Percentiles rank a stretch among this genome's conserved stretches.
phyloP scores from a whole-genome alignment of 208 protist species.

The Trypanosoma mega region DNA sequence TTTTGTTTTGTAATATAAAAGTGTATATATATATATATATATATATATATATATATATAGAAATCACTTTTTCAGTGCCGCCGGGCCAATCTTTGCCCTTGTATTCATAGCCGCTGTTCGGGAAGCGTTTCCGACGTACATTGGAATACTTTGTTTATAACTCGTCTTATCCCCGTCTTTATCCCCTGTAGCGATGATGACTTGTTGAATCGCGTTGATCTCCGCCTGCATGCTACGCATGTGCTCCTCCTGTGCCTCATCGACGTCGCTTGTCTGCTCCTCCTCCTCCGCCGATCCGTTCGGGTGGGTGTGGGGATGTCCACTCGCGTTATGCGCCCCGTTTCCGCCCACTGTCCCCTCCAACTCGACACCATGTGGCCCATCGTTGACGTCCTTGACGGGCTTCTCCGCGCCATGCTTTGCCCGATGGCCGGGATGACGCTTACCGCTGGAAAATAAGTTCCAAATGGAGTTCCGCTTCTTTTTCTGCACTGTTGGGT shows the following conservation, averaged over 20 bases:
- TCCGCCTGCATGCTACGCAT: constrained; percentile 41
- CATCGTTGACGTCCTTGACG: too few species aligned
- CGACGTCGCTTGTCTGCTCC: too few species aligned
- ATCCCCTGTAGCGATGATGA: constrained; percentile 53
- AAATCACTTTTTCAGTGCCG: constrained; percentile 49
- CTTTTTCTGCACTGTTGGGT: too few species aligned
- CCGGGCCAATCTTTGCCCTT: constrained; percentile 64
- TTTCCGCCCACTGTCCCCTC: too few species aligned
- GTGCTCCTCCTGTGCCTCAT: constrained; percentile 43
- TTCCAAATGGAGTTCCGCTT: too few species aligned
- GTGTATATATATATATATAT: constrained; percentile 9
- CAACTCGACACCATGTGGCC: too few species aligned
- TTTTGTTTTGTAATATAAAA: too few species aligned
- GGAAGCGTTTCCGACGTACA: constrained; percentile 27
- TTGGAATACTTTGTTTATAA: constrained; percentile 50
- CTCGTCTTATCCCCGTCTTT: constrained; percentile 71
- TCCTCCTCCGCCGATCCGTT: constrained; percentile 20
- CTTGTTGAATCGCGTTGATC: constrained; percentile 57
- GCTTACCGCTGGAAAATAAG: too few species aligned
- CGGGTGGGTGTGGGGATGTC: too few species aligned
- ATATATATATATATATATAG: constrained; percentile 23
- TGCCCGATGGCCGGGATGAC: too few species aligned
- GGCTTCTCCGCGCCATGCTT: too few species aligned
- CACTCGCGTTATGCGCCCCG: constrained; percentile 7
- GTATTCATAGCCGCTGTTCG: constrained; percentile 75